phyloP scores from a whole-genome alignment of 345 rosid genomes.

The Clarkia xantiana region DNA sequence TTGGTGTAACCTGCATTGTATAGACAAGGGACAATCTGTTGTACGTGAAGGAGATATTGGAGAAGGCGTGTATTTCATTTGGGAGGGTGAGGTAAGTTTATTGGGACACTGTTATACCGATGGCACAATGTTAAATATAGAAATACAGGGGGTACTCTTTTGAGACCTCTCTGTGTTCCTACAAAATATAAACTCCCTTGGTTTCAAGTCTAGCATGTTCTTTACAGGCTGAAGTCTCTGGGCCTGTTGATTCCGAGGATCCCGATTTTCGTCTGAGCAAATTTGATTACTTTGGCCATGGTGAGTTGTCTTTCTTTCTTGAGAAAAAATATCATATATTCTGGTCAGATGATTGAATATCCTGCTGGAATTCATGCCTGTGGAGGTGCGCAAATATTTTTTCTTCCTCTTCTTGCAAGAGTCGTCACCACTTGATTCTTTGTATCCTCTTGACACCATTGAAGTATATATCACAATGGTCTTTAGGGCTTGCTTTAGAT shows the following conservation, averaged over 20 bases:
- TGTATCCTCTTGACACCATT: not conserved
- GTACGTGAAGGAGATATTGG: constrained; percentile 58
- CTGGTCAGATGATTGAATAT: no score
- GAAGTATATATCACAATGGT: not conserved
- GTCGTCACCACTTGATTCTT: no score
- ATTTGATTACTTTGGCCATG: constrained; percentile 82
- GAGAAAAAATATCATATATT: no score
- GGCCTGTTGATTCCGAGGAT: constrained; percentile 40
- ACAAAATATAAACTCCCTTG: no score
- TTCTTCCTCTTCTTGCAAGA: no score
- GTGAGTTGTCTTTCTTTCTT: constrained; percentile 23
- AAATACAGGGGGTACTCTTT: no score
- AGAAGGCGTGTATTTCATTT: constrained; percentile 73
- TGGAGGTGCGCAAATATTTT: no score
- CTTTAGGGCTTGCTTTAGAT: no score
- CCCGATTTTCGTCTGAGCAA: constrained; percentile 60
- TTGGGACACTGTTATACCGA: not conserved
- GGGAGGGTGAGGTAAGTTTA: constrained; percentile 73
- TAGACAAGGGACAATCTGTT: constrained; percentile 66
- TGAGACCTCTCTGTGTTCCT: no score
- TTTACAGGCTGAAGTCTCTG: constrained; percentile 68
- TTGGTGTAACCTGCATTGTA: not conserved
- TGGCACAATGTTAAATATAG: no score
- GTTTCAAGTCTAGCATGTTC: not conserved
- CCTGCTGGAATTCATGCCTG: no score